Evolutionary conservation across 2,329 filamentous ascomycete species (phyloP), one percentile per base, ranked within the genome.

Genomic region (Diaporthe longicolla): DNA sequence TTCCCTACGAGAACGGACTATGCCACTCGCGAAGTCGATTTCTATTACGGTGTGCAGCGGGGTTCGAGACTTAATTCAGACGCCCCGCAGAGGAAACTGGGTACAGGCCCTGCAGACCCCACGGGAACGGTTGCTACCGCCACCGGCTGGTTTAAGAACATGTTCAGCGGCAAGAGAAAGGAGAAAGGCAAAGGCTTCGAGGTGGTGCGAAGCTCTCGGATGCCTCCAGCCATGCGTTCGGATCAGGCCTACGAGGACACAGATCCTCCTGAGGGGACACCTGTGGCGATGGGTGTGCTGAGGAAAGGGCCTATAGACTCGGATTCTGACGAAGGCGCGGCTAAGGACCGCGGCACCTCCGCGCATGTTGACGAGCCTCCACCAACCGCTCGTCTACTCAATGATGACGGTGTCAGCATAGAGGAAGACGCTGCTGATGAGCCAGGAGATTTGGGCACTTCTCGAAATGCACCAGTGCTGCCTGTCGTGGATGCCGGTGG

Each of bases 131-230:
- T 98, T 26, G 93, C 95, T 1, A 96, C 94, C 10, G 96, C 97
- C 0, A 93, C 94, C 0, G 94, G 95, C 6, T 99, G 96, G 95
- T 91, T 98, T 82, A 93, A 94, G 78, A 90, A 88, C 70, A 81
- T 98, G 8, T 90, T 98, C 74, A 92, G 92, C 17, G 93, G 93
- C 21, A 97, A 97, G 84, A 95, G 92, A 9, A 98, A 98, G 81
- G 96, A 98, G 77, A 97, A 97, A 83, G 93, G 93, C 77, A 98
- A 98, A 83, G 97, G 97, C 0, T 99, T 99, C 78, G 97, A 98
- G 82, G 97, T 99, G 7, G 96, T 99, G 21, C 88, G 97, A 79
- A 98, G 95, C 81, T 91, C 95, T 10, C 90, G 95, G 72, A 95
- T 97, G 86, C 95, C 95, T 3, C 93, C 93, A 9, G 92, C 92